phyloP scores from a whole-genome alignment of 768 basidiomycete species.

The Paxillus ammoniavirescens region DNA sequence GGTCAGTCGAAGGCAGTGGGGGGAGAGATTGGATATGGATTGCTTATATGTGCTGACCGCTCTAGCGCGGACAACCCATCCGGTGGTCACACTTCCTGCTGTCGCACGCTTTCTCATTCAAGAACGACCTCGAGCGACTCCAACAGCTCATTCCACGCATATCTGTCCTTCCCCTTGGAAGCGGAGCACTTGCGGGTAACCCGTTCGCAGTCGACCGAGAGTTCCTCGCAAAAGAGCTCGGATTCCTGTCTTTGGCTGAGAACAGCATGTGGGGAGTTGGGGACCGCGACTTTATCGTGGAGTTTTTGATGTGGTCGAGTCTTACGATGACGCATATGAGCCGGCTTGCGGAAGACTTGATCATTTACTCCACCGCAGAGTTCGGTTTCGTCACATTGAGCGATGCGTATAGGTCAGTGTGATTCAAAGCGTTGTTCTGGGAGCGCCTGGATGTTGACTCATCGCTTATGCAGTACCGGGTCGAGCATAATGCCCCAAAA shows the following conservation, averaged over 20 bases:
- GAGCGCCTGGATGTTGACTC: neutral
- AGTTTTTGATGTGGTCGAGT: conserved; percentile 96
- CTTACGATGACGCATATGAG: conserved; percentile 92
- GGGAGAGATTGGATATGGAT: neutral
- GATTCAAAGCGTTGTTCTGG: neutral
- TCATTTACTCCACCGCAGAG: conserved; percentile 95
- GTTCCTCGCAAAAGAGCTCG: conserved; percentile 87
- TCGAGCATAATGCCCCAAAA: conserved; percentile 99
- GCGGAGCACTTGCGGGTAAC: conserved; percentile 94
- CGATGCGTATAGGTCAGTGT: conserved; percentile 91
- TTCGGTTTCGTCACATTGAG: conserved; percentile 96
- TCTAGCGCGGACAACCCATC: conserved; percentile 94
- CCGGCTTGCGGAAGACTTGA: conserved; percentile 92
- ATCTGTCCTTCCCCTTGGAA: conserved; percentile 91
- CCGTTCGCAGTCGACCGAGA: conserved; percentile 93
- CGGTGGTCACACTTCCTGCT: conserved; percentile 97
- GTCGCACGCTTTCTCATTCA: conserved; percentile 92
- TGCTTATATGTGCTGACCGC: neutral
- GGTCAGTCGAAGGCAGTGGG: conserved; percentile 40
- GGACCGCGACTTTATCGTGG: conserved; percentile 95
- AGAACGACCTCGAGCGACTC: conserved; percentile 84
- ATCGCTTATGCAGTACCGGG: conserved; percentile 67
- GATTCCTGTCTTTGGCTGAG: conserved; percentile 84
- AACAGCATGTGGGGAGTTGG: conserved; percentile 97
- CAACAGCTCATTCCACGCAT: conserved; percentile 84